These are phyloP conservation scores for Yamadazyma diddensiae DNA, from an alignment of 1,139 yeast species.

Conservation along the genomic window DNA sequence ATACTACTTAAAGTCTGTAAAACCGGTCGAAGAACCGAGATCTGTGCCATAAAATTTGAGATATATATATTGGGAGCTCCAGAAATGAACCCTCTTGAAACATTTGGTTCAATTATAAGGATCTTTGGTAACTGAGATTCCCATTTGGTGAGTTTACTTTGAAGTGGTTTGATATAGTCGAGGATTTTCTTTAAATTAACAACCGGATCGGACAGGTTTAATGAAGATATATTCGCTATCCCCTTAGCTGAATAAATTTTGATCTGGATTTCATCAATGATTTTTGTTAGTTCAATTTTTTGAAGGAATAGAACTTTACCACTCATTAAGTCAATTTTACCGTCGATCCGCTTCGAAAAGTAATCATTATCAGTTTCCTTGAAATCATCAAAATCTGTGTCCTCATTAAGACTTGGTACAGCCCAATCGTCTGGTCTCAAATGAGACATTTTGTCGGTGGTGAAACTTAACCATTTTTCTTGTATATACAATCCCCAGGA, in stretches of 20 bases:
- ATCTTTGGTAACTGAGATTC: constrained; percentile 12
- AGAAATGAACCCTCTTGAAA: constrained; percentile 14
- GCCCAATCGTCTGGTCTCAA: constrained; percentile 12
- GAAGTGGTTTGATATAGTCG: constrained; percentile 14
- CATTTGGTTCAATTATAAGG: constrained; percentile 12
- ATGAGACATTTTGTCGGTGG: constrained; percentile 13
- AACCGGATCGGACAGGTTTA: constrained; percentile 8
- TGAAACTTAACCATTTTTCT: constrained; percentile 16
- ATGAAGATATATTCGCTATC: constrained; percentile 7
- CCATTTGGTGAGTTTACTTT: constrained; percentile 11
- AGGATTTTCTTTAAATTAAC: constrained; percentile 8
- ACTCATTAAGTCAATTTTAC: constrained; percentile 9
- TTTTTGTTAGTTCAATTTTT: constrained; percentile 11
- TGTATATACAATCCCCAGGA: constrained; percentile 15
- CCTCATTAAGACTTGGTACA: constrained; percentile 8
- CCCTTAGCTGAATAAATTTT: constrained; percentile 8
- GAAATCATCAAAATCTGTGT: constrained; percentile 11
- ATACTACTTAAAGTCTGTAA: constrained; percentile 8
- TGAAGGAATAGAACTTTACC: constrained; percentile 13
- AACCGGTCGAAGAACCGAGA: constrained; percentile 13
- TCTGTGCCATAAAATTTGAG: constrained; percentile 14
- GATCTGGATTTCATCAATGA: constrained; percentile 8
- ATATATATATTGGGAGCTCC: constrained; percentile 16
- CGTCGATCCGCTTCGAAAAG: constrained; percentile 7
- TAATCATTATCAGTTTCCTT: not conserved